phyloP scores from a whole-genome alignment of 2,329 filamentous ascomycete genomes.

The Alternaria infectoria region DNA sequence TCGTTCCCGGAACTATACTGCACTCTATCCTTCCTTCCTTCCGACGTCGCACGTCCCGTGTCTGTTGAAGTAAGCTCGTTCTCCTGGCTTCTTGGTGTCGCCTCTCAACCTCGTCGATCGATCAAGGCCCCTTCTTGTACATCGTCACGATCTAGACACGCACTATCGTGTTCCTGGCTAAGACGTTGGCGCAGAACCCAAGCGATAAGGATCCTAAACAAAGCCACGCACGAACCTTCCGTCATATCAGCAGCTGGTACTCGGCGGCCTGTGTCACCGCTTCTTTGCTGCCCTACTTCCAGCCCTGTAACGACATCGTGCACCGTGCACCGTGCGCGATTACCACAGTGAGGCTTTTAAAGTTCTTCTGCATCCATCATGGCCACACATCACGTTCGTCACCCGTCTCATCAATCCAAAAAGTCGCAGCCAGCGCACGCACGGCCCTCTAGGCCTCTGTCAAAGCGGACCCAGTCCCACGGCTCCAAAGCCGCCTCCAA shows the following conservation, averaged over 20 bases:
- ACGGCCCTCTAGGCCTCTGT: slow-evolving; percentile 42
- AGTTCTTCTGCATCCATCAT: slow-evolving; percentile 43
- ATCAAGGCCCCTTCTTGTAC: not conserved
- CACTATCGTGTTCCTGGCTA: slow-evolving; percentile 41
- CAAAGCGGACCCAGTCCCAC: slow-evolving; percentile 43
- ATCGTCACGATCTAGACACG: not conserved
- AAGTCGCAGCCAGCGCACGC: slow-evolving; percentile 43
- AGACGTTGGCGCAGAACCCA: slow-evolving; percentile 38
- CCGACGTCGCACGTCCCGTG: slow-evolving; percentile 33
- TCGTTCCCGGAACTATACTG: slow-evolving; percentile 17
- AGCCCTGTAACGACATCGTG: slow-evolving; percentile 35
- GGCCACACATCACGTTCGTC: slow-evolving; percentile 44
- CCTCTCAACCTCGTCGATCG: not conserved
- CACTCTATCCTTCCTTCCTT: slow-evolving; percentile 20
- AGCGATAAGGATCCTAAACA: slow-evolving; percentile 46
- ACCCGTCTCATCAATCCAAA: slow-evolving; percentile 44
- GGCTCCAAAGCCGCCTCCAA: slow-evolving; percentile 37
- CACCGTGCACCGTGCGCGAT: slow-evolving; percentile 45
- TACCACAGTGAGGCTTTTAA: slow-evolving; percentile 41
- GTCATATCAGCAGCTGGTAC: slow-evolving; percentile 42
- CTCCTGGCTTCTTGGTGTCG: not conserved
- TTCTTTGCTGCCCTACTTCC: slow-evolving; percentile 33
- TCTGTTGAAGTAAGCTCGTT: slow-evolving; percentile 31
- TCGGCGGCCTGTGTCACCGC: slow-evolving; percentile 47
- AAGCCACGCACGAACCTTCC: slow-evolving; percentile 46